Evolutionary conservation across 2,329 filamentous ascomycete species (phyloP).

Genomic region (Paradendryphiella salina): DNA sequence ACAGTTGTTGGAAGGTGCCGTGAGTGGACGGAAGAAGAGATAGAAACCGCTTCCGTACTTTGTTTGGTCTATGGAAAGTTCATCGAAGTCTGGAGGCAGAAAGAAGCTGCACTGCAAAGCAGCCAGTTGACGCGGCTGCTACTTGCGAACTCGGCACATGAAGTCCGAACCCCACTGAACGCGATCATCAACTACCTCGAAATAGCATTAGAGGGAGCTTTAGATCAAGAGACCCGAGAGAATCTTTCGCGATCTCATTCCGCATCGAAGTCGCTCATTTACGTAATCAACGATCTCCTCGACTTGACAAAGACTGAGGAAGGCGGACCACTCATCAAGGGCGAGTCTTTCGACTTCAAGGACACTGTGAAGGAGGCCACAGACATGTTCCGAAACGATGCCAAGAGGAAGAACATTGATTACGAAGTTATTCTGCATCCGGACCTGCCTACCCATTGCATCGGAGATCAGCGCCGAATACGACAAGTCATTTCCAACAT

Average conservation of each 20-base stretch:
- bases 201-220: conserved; percentile 78
- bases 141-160: conserved; percentile 85
- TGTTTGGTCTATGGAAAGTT: conserved; percentile 88
- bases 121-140: conserved; percentile 78
- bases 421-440: conserved; percentile 71
- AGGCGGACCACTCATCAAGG: conserved; percentile 75
- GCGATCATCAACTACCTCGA: conserved; percentile 95
- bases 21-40: conserved; percentile 86
- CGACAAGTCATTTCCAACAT: conserved; percentile 82
- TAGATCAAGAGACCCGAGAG: conserved; percentile 82
- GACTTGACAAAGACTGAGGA: conserved; percentile 88
- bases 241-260: conserved; percentile 84
- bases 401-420: conserved; percentile 71
- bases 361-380: conserved; percentile 76
- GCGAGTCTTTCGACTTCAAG: conserved; percentile 75
- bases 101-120: conserved; percentile 79
- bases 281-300: conserved; percentile 89
- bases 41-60: conserved; percentile 84
- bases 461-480: conserved; percentile 79
- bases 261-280: conserved; percentile 88
- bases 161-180: conserved; percentile 87
- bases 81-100: conserved; percentile 91
- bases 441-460: conserved; percentile 69
- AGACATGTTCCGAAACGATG: conserved; percentile 72
- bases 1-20: conserved; percentile 78